Evolutionary conservation across 202 grass and related monocot genomes (phyloP), one percentile per base, ranked within the genome.

Genomic region (Bolboschoenoplectus hybrid): DNA sequence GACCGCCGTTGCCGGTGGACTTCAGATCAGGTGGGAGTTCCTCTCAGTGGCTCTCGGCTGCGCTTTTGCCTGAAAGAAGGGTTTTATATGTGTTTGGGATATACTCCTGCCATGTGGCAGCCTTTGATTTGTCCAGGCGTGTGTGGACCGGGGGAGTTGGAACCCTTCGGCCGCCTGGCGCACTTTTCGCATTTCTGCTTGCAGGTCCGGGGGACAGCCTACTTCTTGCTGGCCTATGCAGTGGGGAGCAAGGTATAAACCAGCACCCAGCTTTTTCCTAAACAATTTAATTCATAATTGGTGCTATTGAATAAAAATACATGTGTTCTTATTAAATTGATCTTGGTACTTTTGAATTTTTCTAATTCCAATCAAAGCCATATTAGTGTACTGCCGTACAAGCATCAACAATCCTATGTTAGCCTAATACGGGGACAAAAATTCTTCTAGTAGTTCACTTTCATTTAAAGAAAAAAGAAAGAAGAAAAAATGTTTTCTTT

Each of bases 41-140:
- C 14, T 89, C 87, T 16, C 90, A 89, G 84, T 89, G 85, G 81
- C 84, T 91, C 17, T 89, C 87, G 12, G 63, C 87, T 20, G 87
- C 87, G n/a, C 87, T 87, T 56, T 63, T 89, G 41, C 72, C 82
- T 0, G 56, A n/a, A n/a, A 74, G 73, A 13, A 76, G 80, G 17
- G 76, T 81, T 70, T 61, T 85, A 50, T 91, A 86, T 40, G 87
- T 89, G 41, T 88, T 87, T 56, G 90, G 87, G 71, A 91, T 81
- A 82, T 85, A 87, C 65, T 87, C 90, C 34, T 81, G 87, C 84
- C 44, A 63, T 2, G 46, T 91, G 26, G 85, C 90, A 2, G 87
- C 87, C 5, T 91, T 91, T 73, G 90, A 91, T 56, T 83, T 91
- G 17, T 56, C 51, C 1, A 81, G 44, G 38, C 84, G 90, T 32